These are phyloP conservation scores for Gamsiella multidivaricata DNA, from an alignment of 192 early-diverging fungal species.

Conservation along the genomic window DNA sequence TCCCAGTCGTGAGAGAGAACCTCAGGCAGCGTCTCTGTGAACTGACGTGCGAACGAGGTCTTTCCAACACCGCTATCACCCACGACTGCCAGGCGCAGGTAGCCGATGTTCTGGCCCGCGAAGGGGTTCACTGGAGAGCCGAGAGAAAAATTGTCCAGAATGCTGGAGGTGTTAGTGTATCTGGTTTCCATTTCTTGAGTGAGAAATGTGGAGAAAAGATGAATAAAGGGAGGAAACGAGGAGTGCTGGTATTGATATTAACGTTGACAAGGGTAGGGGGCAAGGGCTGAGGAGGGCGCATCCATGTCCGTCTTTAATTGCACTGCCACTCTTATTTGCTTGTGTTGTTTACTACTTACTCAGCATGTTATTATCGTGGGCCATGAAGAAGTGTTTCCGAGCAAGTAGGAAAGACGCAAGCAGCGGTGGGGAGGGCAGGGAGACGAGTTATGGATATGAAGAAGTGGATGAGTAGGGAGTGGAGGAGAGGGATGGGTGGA, in stretches of 20 bases:
- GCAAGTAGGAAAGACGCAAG: too few species aligned
- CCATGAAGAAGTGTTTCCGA: not conserved
- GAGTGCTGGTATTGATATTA: not conserved
- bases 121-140: constrained; percentile 41
- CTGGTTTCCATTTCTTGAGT: not conserved
- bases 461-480: not conserved
- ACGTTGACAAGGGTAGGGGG: not conserved
- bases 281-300: not conserved
- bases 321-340: too few species aligned
- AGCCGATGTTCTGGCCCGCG: constrained; percentile 54
- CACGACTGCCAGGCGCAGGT: constrained; percentile 53
- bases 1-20: constrained; percentile 51
- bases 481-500: not conserved
- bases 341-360: too few species aligned
- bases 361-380: not conserved
- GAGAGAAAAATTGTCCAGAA: not conserved
- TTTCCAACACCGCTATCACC: constrained; percentile 56
- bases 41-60: constrained; percentile 49
- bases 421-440: too few species aligned
- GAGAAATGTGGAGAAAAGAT: not conserved
- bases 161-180: constrained; percentile 13
- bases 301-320: too few species aligned
- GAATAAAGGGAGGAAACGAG: not conserved
- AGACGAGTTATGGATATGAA: too few species aligned
- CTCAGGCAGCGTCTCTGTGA: constrained; percentile 50